phyloP scores from a whole-genome alignment of 371 early-diverging fungal species.

The Saksenaea vasiformis region DNA sequence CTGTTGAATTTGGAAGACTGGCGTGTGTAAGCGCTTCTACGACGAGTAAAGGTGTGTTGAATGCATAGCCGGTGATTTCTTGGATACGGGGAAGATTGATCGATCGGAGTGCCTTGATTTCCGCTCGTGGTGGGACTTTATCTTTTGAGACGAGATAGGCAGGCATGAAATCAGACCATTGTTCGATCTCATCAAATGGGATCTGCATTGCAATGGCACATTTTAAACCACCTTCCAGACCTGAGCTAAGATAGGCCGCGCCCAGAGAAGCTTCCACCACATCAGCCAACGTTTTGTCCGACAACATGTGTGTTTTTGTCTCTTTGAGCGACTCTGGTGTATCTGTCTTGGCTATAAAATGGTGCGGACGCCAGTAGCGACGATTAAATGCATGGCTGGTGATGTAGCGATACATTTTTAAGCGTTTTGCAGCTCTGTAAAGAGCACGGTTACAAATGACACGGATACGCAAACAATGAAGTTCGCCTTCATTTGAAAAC shows the following conservation, averaged over 20 bases:
- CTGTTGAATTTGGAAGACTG: conserved; percentile 58
- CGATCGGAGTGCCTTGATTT: conserved; percentile 23
- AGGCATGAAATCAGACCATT: conserved; percentile 54
- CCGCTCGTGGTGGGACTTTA: conserved; percentile 33
- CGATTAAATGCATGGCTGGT: conserved; percentile 66
- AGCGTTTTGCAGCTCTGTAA: conserved; percentile 53
- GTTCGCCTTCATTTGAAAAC: conserved; percentile 77
- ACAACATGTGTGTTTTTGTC: conserved; percentile 48
- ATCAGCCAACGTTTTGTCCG: conserved; percentile 89
- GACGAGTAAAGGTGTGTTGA: conserved; percentile 63
- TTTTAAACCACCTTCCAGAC: conserved; percentile 63
- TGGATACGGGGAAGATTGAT: conserved; percentile 46
- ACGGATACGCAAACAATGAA: conserved; percentile 70
- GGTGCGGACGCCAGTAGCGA: conserved; percentile 64
- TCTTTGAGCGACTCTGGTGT: conserved; percentile 34
- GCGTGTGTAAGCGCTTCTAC: conserved; percentile 90
- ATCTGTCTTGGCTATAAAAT: conserved; percentile 42
- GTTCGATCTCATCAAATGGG: conserved; percentile 56
- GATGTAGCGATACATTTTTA: conserved; percentile 62
- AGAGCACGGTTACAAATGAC: conserved; percentile 82
- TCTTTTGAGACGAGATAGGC: conserved; percentile 31
- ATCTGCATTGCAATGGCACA: conserved; percentile 59
- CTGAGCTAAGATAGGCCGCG: conserved; percentile 69
- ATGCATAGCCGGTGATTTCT: conserved; percentile 66
- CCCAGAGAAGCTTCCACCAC: conserved; percentile 89